Conservation (phyloP, 345 rosid species). For the Eucalyptus marginata region DNA sequence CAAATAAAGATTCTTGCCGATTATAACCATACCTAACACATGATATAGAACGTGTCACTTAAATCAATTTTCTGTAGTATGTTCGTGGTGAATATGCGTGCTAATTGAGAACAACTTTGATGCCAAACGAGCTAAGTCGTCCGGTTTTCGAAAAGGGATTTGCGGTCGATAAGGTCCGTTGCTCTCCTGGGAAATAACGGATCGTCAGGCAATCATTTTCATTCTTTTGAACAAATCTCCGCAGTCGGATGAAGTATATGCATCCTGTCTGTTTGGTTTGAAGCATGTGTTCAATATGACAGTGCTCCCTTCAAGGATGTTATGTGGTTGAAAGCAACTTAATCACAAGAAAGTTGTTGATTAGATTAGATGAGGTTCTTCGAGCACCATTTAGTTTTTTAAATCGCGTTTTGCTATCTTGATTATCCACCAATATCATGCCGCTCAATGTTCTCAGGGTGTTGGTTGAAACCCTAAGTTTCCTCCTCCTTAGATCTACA, state of each 20-base stretch:
- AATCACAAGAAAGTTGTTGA: background rate
- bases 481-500: no score
- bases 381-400: background rate
- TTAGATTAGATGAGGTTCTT: background rate
- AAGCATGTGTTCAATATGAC: background rate
- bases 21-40: background rate
- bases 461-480: no score
- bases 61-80: background rate
- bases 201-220: no score
- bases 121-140: no score
- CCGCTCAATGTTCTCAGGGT: background rate
- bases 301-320: background rate
- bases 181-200: no score
- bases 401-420: background rate
- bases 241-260: background rate
- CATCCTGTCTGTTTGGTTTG: background rate
- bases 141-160: no score
- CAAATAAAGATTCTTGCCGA: background rate
- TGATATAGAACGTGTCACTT: background rate
- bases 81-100: background rate
- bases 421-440: background rate
- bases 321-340: background rate
- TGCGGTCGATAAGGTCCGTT: no score
- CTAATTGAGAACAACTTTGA: no score
- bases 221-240: no score